Base-by-base conservation (phyloP, 495 filamentous ascomycete genomes). In the Chaetomium fimeti region DNA sequence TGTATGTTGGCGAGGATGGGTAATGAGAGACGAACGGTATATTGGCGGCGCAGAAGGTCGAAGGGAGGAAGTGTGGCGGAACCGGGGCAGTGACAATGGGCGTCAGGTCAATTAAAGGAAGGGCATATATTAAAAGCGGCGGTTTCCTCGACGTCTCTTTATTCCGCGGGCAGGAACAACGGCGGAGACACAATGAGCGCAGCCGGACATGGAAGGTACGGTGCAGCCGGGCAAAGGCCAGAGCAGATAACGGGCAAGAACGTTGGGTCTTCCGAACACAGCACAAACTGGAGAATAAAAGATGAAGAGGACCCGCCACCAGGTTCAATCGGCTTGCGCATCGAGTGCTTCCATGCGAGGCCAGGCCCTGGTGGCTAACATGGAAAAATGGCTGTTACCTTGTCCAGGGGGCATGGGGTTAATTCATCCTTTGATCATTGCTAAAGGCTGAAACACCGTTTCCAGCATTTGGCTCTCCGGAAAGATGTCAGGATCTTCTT, bases 361-460 rank as follows among this genome's bases (percentile, higher is more conserved):
- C 56, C 60, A 48, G 61, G 51, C 63, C 60, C 62, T 42, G 60
- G 61, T 66, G 64, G 68, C 67, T 68, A 76, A 75, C 73, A 69
- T 71, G 74, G 71, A 71, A 74, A 72, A 71, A 71, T 71, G 66
- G 74, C 51, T 69, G 68, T 68, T 71, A 51, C 61, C 49, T 43
- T n/a, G 25, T 25, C 51, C 55, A 63, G 71, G 67, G 45, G 68
- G 60, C 61, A 62, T 72, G 68, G 70, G 66, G 66, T 47, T 53
- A 74, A 71, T 75, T 76, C 74, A 76, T 73, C 74, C 74, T 74
- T 72, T 74, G 69, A 72, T 59, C 73, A 75, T 66, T 71, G 67
- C 70, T 66, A 74, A 72, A 72, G 71, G 67, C 73, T 76, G 74
- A 76, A 76, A 74, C 74, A 71, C 71, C 62, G 63, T 70, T 69